Evolutionary conservation across 805 yeast species (phyloP).

Genomic region (Yamadazyma takamatsuzukensis): DNA sequence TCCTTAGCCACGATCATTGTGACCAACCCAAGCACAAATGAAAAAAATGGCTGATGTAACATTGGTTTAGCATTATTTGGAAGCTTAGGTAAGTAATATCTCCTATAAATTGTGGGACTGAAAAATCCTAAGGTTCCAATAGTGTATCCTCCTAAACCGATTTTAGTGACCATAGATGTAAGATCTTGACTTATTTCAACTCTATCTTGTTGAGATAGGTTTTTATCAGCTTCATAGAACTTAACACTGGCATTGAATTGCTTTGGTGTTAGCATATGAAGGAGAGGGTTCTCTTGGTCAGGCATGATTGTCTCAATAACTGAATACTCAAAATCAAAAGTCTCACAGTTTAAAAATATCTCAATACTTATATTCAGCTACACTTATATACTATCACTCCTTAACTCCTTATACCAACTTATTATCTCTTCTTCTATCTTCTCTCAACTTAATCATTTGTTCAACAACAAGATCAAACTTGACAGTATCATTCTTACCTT

Average conservation of each 20-base stretch:
- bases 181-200: conserved; percentile 27
- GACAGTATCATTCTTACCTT: conserved; percentile 86
- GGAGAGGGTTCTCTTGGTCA: conserved; percentile 26
- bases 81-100: conserved; percentile 4
- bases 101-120: conserved; percentile 26
- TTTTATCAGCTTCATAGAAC: conserved; percentile 40
- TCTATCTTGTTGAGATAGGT: conserved; percentile 29
- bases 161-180: conserved; percentile 18
- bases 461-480: conserved; percentile 66
- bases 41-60: conserved; percentile 30
- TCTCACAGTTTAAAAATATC: no score
- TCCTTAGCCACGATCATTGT: conserved; percentile 23
- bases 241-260: conserved; percentile 35
- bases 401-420: conserved; percentile 19
- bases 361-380: no score
- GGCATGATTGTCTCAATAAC: not conserved
- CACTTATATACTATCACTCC: no score
- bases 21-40: conserved; percentile 28
- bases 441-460: conserved; percentile 66
- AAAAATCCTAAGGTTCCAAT: conserved; percentile 24
- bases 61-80: conserved; percentile 2
- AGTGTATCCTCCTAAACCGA: conserved; percentile 24
- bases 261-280: conserved; percentile 24
- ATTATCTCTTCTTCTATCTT: conserved; percentile 73
- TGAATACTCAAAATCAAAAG: no score